Base-by-base conservation (phyloP, 805 yeast genomes). In the Candida krabiensis region DNA sequence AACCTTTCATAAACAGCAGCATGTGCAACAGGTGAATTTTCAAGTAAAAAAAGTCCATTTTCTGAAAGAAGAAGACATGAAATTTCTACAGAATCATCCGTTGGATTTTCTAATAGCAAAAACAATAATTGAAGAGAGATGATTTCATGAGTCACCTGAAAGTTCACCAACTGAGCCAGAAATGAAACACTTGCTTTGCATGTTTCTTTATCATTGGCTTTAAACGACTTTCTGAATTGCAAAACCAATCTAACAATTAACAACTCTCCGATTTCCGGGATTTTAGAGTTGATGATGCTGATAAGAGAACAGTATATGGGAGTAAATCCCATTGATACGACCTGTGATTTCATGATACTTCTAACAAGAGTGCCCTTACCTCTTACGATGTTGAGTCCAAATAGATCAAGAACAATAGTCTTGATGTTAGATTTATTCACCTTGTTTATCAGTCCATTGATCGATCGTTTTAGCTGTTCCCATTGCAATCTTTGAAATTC, bases 181-280 rank as follows among this genome's bases (percentile, higher is more conserved):
- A 88, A 79, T 3, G 64, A 44, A 0, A 71, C 56, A 16, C 75
- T 55, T 5, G 74, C 60, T 5, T 67, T 53, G 34, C 83, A 74
- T 4, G 56, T 46, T 0, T 52, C 44, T 41, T 70, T 71, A 49
- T 79, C 72, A 40, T 73, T 70, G 16, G 66, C 53, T 47, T 67
- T 64, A 57, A 67, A 81, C 0, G 72, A 71, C 44, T 70, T 68
- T 30, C 80, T 71, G 60, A 86, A 86, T 40, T 71, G 79, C 3
- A 79, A 50, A 1, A 83, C 64, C 19, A 82, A 58, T 43, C 93
- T 66, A 7, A 69, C 53, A 0, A 71, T 56, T 22, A 85, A 45
- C 4, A 82, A 56, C 39, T 73, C 73, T 2, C 95, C 96, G 13
- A 86, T 61, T 24, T 74, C 74, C 0, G 95, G 93, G 3, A 86